Conservation (phyloP, 2,329 filamentous ascomycete species). For the Coniosporium tulheliwenetii region DNA sequence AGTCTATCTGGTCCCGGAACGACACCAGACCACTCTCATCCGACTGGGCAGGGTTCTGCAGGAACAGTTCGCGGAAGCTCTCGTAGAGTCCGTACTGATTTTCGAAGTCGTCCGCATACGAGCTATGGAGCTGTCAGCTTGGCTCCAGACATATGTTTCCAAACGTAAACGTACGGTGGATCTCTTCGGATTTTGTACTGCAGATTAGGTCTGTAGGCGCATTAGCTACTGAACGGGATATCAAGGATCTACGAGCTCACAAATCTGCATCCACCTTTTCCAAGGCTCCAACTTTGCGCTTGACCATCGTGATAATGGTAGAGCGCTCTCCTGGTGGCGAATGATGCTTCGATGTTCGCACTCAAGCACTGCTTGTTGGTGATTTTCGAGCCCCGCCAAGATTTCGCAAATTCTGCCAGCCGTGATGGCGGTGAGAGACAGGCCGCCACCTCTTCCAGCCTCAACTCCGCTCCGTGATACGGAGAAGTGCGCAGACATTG, state of each 20-base stretch:
- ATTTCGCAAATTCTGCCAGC: too few species aligned
- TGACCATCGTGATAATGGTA: constrained; percentile 42
- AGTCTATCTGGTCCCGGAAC: constrained; percentile 81
- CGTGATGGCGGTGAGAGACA: too few species aligned
- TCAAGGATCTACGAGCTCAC: constrained; percentile 24
- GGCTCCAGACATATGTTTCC: background rate
- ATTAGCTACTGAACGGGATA: constrained; percentile 11
- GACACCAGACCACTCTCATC: constrained; percentile 67
- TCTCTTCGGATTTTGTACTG: constrained; percentile 87
- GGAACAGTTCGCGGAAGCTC: constrained; percentile 79
- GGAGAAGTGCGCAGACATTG: too few species aligned
- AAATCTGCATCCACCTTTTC: constrained; percentile 92
- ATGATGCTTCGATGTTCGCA: too few species aligned
- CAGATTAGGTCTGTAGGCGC: constrained; percentile 49
- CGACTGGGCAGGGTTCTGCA: constrained; percentile 64
- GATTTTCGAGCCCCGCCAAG: too few species aligned
- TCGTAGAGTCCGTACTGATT: constrained; percentile 87
- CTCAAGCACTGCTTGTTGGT: too few species aligned
- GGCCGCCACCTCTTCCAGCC: too few species aligned
- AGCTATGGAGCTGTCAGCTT: constrained; percentile 30
- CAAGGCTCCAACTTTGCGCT: constrained; percentile 79
- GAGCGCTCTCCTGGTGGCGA: too few species aligned
- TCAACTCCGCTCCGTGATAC: too few species aligned
- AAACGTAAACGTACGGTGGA: constrained; percentile 43
- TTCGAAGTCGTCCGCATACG: constrained; percentile 78